Base-by-base conservation (phyloP, 305 asterid genomes). In the Petunia hybrid region DNA sequence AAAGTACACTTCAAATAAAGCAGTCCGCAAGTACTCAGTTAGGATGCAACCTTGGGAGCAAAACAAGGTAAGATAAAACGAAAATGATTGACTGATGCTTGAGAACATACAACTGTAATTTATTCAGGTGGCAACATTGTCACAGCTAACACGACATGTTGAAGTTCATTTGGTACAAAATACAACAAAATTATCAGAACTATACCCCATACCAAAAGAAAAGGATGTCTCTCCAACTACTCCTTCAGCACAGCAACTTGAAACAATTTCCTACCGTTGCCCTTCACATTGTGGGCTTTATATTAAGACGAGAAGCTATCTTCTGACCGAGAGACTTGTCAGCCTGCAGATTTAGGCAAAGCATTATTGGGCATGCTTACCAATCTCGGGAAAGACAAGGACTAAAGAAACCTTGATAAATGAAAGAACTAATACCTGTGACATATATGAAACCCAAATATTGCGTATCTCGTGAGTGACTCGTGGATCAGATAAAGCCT, bases 321-420 rank as follows among this genome's bases (percentile, higher is more conserved):
- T 90, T 91, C 87, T 85, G 90, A 48, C 92, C 95, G 4, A 88
- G 92, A 79, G 90, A 87, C 80, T 80, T 86, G 87, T 91, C 92
- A 8, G 88, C 91, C 92, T 89, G 87, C 73, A 80, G 7, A 66
- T 42, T 41, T 56, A 45, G 14, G 65, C 55, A 68, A 16, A 12
- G 12, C 45, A 71, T 31, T 73, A 16, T 5, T 48, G 57, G 12
- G 57, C 5, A 73, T 35, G 53, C 35, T 51, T 55, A 55, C 48
- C n/a, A 35, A 12, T 71, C 45, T 46, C 45, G 35, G 2, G 0
- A 53, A 1, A 63, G 46, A 4, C 4, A 45, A 10, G 1, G 4
- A 41, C 56, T 45, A n/a, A 63, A 4, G 36, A 48, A 61, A 13
- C 14, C 7, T n/a, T 2, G 6, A 40, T 2, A 40, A 36, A 10